These are phyloP conservation scores for Neofusicoccum parvum DNA, from an alignment of 2,329 filamentous ascomycete species.

Conservation along the genomic window DNA sequence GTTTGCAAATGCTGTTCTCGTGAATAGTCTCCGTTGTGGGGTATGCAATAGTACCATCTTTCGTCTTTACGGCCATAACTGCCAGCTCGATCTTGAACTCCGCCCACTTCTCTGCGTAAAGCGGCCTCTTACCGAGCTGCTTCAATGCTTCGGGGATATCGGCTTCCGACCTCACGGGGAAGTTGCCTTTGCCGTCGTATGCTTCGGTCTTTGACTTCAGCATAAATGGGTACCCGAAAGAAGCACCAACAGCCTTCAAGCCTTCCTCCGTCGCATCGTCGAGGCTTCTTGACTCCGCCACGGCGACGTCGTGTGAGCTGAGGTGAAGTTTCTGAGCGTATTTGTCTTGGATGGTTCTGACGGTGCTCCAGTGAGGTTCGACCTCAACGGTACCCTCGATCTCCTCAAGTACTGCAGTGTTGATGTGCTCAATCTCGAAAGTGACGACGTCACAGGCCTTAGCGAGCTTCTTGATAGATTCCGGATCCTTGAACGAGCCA, in stretches of 20 bases:
- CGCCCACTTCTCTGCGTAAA: conserved; percentile 91
- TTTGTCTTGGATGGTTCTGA: conserved; percentile 92
- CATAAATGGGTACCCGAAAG: conserved; percentile 84
- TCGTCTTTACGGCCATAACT: conserved; percentile 92
- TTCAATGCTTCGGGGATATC: conserved; percentile 69
- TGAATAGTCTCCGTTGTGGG: conserved; percentile 94
- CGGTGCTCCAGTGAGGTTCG: conserved; percentile 81
- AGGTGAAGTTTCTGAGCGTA: conserved; percentile 86
- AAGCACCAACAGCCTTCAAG: conserved; percentile 63
- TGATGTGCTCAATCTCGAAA: conserved; percentile 93
- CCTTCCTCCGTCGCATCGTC: conserved; percentile 61
- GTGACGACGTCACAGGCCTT: conserved; percentile 77
- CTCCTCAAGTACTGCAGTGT: conserved; percentile 86
- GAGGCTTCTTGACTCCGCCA: conserved; percentile 70
- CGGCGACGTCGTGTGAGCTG: conserved; percentile 65
- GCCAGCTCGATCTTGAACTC: conserved; percentile 85
- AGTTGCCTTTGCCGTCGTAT: conserved; percentile 87
- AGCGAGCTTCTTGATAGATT: conserved; percentile 79
- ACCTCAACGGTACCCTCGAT: conserved; percentile 68
- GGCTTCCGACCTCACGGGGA: conserved; percentile 59
- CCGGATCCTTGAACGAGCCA: conserved; percentile 84
- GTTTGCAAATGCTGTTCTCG: conserved; percentile 92
- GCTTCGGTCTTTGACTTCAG: conserved; percentile 87
- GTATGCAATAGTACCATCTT: conserved; percentile 73
- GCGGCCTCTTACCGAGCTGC: conserved; percentile 64